Base-by-base conservation (phyloP, 75 land plant genomes). In the Pseudotsuga menziesii region DNA sequence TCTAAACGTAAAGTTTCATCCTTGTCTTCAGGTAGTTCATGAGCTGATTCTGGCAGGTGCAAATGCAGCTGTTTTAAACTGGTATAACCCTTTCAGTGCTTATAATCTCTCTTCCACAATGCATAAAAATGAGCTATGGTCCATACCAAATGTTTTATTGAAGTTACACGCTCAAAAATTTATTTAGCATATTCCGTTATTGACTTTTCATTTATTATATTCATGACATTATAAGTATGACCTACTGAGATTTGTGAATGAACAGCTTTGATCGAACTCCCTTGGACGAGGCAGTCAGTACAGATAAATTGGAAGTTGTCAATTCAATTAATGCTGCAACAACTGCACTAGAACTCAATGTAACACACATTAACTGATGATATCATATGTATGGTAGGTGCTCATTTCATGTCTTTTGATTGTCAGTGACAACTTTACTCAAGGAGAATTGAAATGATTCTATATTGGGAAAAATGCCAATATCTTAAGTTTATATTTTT, bases 231-330 rank as follows among this genome's bases (percentile, higher is more conserved):
- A 44, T 44, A 48, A 48, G 11, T 48, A 9, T 9, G 54, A 48
- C 54, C 2, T 48, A 48, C 54, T 48, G 54, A 48, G 54, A 48
- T 48, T 48, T 48, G 54, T 11, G 11, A 48, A 48, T 83, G 44
- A 74, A 13, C 82, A 95, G 98, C 78, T 82, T 91, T 79, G 97
- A 96, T 66, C 82, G 90, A 54, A 96, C 97, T 61, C 97, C 98
- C 61, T 62, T 94, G 78, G 98, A 96, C 75, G 98, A 96, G 81
- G 98, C 94, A 32, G 74, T 96, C 7, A 83, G 78, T 75, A 81
- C 80, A 72, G 90, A 87, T 22, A 90, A 96, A 80, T 66, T 86
- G 79, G 94, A 90, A 5, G 79, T 96, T 14, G 79, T 96, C 15
- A 89, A 96, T 83, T 92, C 91, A 12, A 85, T 92, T 5, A 86